These are phyloP conservation scores for Silene latifolia DNA, from an alignment of 148 eudicot species.

Conservation along the genomic window DNA sequence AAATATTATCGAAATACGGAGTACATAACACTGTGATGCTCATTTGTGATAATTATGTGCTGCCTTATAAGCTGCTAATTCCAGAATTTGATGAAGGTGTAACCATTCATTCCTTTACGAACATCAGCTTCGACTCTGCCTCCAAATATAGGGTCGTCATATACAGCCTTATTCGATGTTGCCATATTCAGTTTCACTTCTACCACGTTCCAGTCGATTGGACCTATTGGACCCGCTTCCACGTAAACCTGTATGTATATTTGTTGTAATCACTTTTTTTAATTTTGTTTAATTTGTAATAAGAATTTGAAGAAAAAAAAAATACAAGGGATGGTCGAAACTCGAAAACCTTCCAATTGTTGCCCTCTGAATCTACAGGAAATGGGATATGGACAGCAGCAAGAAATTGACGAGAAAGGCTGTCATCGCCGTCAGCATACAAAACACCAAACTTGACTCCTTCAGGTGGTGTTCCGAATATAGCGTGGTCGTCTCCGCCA, in stretches of 20 bases:
- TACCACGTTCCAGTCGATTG: constrained; percentile 19
- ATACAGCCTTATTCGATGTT: background rate
- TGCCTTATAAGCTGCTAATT: background rate
- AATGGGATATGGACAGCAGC: background rate
- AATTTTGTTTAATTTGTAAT: no score
- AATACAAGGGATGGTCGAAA: no score
- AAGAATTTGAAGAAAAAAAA: no score
- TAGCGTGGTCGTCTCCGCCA: background rate
- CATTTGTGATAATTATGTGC: background rate
- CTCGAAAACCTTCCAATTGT: background rate
- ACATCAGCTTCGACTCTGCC: constrained; percentile 7
- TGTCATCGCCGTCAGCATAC: constrained; percentile 7
- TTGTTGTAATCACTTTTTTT: no score
- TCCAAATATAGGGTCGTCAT: constrained; percentile 11
- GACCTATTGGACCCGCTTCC: constrained; percentile 21
- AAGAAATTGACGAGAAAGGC: constrained; percentile 13
- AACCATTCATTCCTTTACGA: background rate
- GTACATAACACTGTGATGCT: background rate
- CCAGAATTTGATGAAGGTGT: background rate
- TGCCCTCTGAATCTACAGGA: background rate
- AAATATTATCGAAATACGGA: background rate
- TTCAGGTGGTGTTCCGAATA: background rate
- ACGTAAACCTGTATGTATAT: constrained; percentile 8
- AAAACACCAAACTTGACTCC: constrained; percentile 1
- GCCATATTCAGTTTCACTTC: constrained; percentile 11